Conservation (phyloP, 2,329 filamentous ascomycete species). For the Byssothecium circinans region DNA sequence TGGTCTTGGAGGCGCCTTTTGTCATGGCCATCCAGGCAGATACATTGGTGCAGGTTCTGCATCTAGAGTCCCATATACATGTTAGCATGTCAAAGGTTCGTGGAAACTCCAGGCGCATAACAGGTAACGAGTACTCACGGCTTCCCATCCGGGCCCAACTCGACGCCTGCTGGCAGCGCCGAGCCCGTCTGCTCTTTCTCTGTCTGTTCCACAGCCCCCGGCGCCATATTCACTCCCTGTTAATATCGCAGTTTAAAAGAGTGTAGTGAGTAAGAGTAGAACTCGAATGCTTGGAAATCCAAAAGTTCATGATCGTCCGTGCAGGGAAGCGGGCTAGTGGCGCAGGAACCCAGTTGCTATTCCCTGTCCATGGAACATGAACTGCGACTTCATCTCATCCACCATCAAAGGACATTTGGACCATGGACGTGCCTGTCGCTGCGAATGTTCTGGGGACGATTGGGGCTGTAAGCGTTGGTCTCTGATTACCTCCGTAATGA, state of each 20-base stretch:
- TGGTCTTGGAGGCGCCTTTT: conserved; percentile 43
- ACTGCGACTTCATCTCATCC: conserved; percentile 3
- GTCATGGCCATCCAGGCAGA: conserved; percentile 63
- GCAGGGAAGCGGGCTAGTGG: conserved; percentile 2
- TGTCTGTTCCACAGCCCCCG: conserved; percentile 21
- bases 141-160: conserved; percentile 80
- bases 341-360: conserved; percentile 4
- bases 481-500: not conserved
- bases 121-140: conserved; percentile 65
- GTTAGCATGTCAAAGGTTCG: conserved; percentile 1
- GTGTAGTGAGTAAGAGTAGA: no score
- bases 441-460: conserved; percentile 63
- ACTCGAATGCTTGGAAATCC: conserved; percentile 13
- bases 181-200: conserved; percentile 32
- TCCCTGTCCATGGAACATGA: not conserved
- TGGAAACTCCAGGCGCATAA: conserved; percentile 19
- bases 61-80: conserved; percentile 70
- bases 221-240: conserved; percentile 21
- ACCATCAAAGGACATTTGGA: not conserved
- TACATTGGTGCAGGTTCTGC: conserved; percentile 69
- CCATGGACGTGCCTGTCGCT: conserved; percentile 59
- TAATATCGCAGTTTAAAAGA: conserved; percentile 1
- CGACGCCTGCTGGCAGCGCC: conserved; percentile 59
- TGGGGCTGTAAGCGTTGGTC: conserved; percentile 53
- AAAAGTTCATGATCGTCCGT: conserved; percentile 5